phyloP scores from a whole-genome alignment of 2,329 filamentous ascomycete genomes.

The Penicillium crustosum region DNA sequence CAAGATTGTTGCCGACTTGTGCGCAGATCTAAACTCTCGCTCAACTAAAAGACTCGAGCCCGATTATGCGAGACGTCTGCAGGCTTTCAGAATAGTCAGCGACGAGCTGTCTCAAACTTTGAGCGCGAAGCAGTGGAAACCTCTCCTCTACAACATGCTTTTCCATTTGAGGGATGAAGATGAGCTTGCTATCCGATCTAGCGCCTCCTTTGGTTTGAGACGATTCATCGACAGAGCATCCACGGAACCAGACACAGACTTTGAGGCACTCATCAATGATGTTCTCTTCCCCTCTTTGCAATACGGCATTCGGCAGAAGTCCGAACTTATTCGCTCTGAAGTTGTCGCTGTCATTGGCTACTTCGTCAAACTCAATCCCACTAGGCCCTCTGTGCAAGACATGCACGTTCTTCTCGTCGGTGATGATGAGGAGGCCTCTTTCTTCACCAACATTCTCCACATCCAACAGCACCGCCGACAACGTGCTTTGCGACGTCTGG shows the following conservation, averaged over 20 bases:
- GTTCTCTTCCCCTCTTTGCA: slow-evolving; percentile 75
- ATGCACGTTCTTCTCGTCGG: slow-evolving; percentile 68
- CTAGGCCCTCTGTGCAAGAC: slow-evolving; percentile 71
- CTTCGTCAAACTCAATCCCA: slow-evolving; percentile 68
- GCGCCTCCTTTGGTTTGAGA: slow-evolving; percentile 77
- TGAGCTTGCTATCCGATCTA: slow-evolving; percentile 80
- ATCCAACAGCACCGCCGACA: slow-evolving; percentile 84
- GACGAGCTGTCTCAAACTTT: slow-evolving; percentile 60
- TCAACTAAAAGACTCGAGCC: slow-evolving; percentile 71
- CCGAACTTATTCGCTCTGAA: slow-evolving; percentile 82
- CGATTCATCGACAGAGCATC: slow-evolving; percentile 69
- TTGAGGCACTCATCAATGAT: slow-evolving; percentile 60
- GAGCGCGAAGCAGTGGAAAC: slow-evolving; percentile 75
- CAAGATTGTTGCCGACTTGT: slow-evolving; percentile 65
- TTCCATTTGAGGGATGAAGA: slow-evolving; percentile 84
- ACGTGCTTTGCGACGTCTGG: slow-evolving; percentile 76
- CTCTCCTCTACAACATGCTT: slow-evolving; percentile 83
- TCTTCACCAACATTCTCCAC: slow-evolving; percentile 90
- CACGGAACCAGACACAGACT: slow-evolving; percentile 42
- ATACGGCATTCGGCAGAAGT: slow-evolving; percentile 70
- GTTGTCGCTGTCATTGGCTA: slow-evolving; percentile 77
- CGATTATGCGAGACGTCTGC: slow-evolving; percentile 79
- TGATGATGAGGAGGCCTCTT: slow-evolving; percentile 76
- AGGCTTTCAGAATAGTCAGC: slow-evolving; percentile 73
- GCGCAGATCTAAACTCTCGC: slow-evolving; percentile 78